phyloP scores from a whole-genome alignment of 352 stramenopile genomes.

The Blastocystis sp. region DNA sequence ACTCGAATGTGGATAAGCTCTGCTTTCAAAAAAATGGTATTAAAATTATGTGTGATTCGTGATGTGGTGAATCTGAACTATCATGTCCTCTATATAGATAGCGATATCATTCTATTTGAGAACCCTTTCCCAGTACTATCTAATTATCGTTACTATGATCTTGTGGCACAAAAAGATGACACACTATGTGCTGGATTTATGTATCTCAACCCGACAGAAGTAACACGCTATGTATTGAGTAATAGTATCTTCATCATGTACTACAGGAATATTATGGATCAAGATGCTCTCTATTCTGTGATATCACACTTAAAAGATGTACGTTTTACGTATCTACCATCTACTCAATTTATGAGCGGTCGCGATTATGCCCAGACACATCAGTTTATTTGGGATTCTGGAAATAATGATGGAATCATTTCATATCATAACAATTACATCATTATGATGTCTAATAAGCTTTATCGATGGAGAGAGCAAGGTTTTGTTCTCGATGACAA shows the following conservation, averaged over 20 bases:
- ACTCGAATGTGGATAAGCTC: neutral
- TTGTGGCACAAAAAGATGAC: slow-evolving; percentile 10
- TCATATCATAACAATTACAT: slow-evolving; percentile 46
- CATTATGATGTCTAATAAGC: slow-evolving; percentile 1
- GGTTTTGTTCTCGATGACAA: slow-evolving; percentile 4
- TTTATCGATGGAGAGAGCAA: slow-evolving; percentile 40
- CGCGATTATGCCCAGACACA: neutral
- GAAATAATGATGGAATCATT: slow-evolving; percentile 6
- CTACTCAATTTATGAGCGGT: neutral
- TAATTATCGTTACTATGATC: neutral
- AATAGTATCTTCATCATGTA: neutral
- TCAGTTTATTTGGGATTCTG: slow-evolving; percentile 5
- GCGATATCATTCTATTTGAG: slow-evolving; percentile 23
- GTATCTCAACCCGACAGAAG: neutral
- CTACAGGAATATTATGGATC: slow-evolving; percentile 16
- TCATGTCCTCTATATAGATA: slow-evolving; percentile 35
- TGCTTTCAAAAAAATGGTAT: slow-evolving; percentile 9
- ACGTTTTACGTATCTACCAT: neutral
- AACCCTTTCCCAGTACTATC: slow-evolving; percentile 16
- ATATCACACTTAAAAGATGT: neutral
- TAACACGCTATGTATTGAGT: neutral
- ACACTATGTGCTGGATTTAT: slow-evolving; percentile 30
- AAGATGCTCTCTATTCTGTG: neutral
- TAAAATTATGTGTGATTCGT: neutral
- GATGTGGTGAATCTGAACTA: neutral